Evolutionary conservation across 345 rosid species (phyloP), one percentile per base, ranked within the genome.

Genomic region (Trapa bicornis): DNA sequence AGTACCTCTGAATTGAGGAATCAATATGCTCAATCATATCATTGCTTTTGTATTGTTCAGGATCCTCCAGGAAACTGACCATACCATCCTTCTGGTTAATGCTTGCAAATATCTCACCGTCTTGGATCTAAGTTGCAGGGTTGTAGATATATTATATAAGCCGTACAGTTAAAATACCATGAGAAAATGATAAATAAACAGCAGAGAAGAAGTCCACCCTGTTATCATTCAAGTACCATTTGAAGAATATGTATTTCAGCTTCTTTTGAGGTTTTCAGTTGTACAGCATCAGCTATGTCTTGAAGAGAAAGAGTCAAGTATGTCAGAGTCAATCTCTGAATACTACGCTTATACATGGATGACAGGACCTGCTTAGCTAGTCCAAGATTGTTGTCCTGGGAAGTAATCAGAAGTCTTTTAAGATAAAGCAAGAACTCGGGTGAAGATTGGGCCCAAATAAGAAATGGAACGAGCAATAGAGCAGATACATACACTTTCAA

Each of bases 31-130:
- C 90, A 36, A 91, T 86, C 97, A 95, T 91, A 70, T 82, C 87
- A 75, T 89, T 80, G 65, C 87, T 77, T 80, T 95, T 95, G 75
- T 95, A 95, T 77, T 84, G 93, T 85, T 95, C 97, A 66, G 96
- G 96, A 83, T 95, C 97, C 82, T 91, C 99, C 45, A 87, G 76
- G 81, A 95, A 95, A 80, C 99, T 86, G 72, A 95, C 99, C 99
- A 95, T 95, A 47, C 99, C 99, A 72, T 95, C 97, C 80, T 87
- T 91, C 83, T 91, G 99, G 86, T 95, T 89, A 77, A 95, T 95
- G 65, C 87, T 80, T 36, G 99, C 99, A 81, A 83, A 85, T 79
- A 95, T 95, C 83, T 91, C 90, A 77, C 96, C 96, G 82, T 95
- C 91, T 83, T 89, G 90, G 70, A 95, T 95, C 97, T 89, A 74